Evolutionary conservation across 169 alveolate species (phyloP), one percentile per base, ranked within the genome.

Genomic region (Besnoitia besnoiti): DNA sequence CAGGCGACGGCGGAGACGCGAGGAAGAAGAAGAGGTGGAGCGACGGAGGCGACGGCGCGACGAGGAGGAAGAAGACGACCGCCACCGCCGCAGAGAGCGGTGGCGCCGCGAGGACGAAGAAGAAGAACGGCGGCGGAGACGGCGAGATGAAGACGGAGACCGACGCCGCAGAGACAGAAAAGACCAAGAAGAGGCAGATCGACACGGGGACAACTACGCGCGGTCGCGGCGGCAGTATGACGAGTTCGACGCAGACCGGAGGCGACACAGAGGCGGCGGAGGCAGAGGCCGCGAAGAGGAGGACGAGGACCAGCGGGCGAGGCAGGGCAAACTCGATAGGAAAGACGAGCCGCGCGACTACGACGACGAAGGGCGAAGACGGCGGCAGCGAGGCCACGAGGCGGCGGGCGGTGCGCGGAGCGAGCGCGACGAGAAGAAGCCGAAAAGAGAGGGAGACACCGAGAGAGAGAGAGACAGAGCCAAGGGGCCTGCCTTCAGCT

Each of bases 141-240:
- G 40, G 77, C 49, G 90, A 77, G 35, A 51, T 42, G 93, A 85
- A 92, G 73, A 77, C 39, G 51, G 88, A 73, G 77, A 46, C 47
- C 39, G 82, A 88, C 50, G 46, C 49, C 42, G 84, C 50, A 73
- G 33, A 50, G 51, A 77, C 27, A 82, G 73, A n/a, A 47, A 24
- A n/a, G 16, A 7, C n/a, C 55, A 90, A 90, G 39, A 62, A 85
- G 91, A 85, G 42, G 40, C 77, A 88, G 47, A 59, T 42, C 42
- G 51, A 80, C 46, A 35, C 61, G 33, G 37, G 42, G 50, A 84
- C 37, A n/a, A n/a, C n/a, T n/a, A n/a, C n/a, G n/a, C n/a, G n/a
- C n/a, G n/a, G n/a, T n/a, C n/a, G n/a, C n/a, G n/a, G n/a, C n/a
- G n/a, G n/a, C n/a, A n/a, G n/a, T n/a, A n/a, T n/a, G n/a, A n/a